Evolutionary conservation across 176 grass and related monocot genomes (phyloP), one percentile per base, ranked within the genome.

Genomic region (Carex myosuroides): DNA sequence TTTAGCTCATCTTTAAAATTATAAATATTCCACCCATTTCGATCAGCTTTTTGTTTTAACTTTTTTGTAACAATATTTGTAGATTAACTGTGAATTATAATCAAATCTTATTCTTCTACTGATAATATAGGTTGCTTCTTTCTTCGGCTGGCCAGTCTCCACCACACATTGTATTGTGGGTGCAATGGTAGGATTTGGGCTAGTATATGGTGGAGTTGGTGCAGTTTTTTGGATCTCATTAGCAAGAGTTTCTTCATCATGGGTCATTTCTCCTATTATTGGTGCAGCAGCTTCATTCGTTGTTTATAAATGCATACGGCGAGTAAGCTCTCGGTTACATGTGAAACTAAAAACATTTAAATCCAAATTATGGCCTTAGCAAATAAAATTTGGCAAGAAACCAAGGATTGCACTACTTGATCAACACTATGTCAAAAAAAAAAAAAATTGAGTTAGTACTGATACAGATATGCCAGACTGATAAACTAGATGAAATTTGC

Each of bases 171-270:
- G 96, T 87, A 99, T 99, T 20, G 90, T 95, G 42, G 96, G 96
- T 24, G 96, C 96, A n/a, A 99, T 99, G 96, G 96, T 99, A 64
- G 96, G 93, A 66, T 99, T 99, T 77, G 96, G 93, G n/a, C 77
- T 99, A 17, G 89, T 85, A 14, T 94, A 89, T 81, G 96, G 96
- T 64, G 96, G 96, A 18, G 79, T 93, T 32, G 74, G 84, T 84
- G 96, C 96, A 44, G 91, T 95, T 79, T 99, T 99, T 61, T 95
- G 96, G 96, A 88, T 88, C 16, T 95, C 96, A 2, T 89, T 99
- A 92, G 96, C 96, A 18, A 93, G 89, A 86, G 96, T 99, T 66
- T 91, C 90, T 89, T 99, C 91, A 65, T 99, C 96, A 29, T 95
- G 96, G 96, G 85, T 92, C 78, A 92, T 99, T 86, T 99, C 96